Evolutionary conservation across 2,329 filamentous ascomycete species (phyloP), one percentile per base, ranked within the genome.

Genomic region (Stenocarpella maydis): DNA sequence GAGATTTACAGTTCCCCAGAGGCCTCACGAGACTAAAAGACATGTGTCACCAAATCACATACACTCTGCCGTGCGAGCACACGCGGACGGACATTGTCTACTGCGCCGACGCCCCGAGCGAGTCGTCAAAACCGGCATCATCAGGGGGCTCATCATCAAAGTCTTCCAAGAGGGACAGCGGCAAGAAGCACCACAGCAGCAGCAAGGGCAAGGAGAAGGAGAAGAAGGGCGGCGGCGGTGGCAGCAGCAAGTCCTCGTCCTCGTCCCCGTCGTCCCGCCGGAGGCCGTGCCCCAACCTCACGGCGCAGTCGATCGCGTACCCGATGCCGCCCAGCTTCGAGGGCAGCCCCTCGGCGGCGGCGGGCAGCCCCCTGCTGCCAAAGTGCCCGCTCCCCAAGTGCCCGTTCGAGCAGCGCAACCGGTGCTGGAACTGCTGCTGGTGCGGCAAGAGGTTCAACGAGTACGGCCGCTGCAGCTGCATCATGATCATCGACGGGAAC

Each of bases 351-450:
- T 67, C 74, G 34, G 71, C 74, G 21, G 75, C 76, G 37, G 74
- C 75, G 7, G 61, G 72, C 19, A 78, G 76, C 26, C 73, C 75
- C 31, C 75, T 79, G 65, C 74, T 74, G 26, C 81, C 82, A 58
- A 80, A 81, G 69, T 87, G 85, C 72, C 83, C 84, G 53, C 75
- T 86, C 68, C 72, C 80, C 9, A 78, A 79, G 61, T 87, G 85
- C 67, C 84, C 85, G 9, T 87, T 85, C 72, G 84, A 86, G 76
- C 77, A 78, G 58, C 82, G 82, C 69, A 82, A 84, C 68, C 80
- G 85, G 39, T 81, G 76, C 71, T 87, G 85, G 85, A 85, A 85
- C 76, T 87, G 85, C 76, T 87, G 85, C 76, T 87, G 84, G 84
- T 87, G 85, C 69, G 85, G 85, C 34, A 86, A 86, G 73, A 78